Evolutionary conservation across 2,329 filamentous ascomycete species (phyloP).

Genomic region (Neofusicoccum sp.): DNA sequence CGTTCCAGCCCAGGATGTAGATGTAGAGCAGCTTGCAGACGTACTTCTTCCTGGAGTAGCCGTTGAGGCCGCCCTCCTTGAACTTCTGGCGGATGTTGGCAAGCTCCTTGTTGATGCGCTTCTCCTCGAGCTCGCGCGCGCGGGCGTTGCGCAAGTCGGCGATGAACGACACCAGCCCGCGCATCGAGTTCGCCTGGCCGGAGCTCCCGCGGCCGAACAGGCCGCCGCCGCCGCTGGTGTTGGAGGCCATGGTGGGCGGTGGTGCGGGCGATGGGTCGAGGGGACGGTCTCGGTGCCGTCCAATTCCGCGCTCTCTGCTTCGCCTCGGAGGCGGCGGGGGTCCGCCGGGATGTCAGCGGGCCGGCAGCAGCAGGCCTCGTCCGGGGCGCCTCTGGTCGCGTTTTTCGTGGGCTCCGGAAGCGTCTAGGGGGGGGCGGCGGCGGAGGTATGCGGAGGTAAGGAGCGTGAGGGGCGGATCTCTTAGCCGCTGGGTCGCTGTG

Average conservation of each 20-base stretch:
- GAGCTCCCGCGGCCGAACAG: conserved; percentile 46
- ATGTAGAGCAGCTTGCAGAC: conserved; percentile 99
- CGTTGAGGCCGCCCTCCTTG: conserved; percentile 90
- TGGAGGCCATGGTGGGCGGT: conserved; percentile 36
- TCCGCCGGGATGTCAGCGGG: conserved; percentile 9
- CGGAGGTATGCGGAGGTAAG: conserved; percentile 27
- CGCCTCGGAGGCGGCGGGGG: conserved; percentile 19
- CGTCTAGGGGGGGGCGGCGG: conserved; percentile 27
- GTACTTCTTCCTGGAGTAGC: conserved; percentile 99
- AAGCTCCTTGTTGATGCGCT: conserved; percentile 98
- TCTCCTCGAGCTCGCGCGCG: conserved; percentile 94
- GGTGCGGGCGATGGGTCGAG: conserved; percentile 1
- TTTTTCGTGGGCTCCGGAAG: not conserved
- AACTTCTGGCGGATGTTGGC: conserved; percentile 99
- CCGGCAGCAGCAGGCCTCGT: not conserved
- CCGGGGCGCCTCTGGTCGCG: conserved; percentile 2
- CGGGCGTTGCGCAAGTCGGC: conserved; percentile 93
- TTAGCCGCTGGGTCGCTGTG: conserved; percentile 8
- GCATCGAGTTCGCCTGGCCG: conserved; percentile 46
- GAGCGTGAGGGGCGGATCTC: conserved; percentile 23
- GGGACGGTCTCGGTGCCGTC: not conserved
- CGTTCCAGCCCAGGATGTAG: conserved; percentile 98
- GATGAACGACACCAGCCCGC: conserved; percentile 88
- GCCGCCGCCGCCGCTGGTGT: conserved; percentile 38
- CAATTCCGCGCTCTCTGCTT: conserved; percentile 12